These are phyloP conservation scores for Trametes punicea DNA, from an alignment of 768 basidiomycete species.

Conservation along the genomic window DNA sequence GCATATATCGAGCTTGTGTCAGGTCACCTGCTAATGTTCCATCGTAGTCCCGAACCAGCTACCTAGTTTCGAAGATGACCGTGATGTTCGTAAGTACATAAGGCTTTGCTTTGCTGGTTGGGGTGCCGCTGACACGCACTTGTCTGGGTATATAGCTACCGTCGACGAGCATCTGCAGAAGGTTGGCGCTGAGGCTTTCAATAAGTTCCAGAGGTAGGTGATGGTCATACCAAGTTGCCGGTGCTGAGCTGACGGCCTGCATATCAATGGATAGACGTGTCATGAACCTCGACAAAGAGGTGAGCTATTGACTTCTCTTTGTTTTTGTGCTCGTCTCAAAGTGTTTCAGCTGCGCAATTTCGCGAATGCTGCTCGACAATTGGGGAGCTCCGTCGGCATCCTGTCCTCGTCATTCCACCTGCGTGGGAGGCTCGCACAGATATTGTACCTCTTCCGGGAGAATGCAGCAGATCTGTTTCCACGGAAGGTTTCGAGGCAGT, in stretches of 20 bases:
- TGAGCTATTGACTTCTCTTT: constrained; percentile 24
- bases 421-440: constrained; percentile 63
- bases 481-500: constrained; percentile 50
- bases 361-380: constrained; percentile 70
- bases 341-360: constrained; percentile 64
- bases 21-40: background rate
- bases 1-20: background rate
- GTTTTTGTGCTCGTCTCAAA: background rate
- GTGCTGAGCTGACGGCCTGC: background rate
- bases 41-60: constrained; percentile 36
- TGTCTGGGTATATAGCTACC: constrained; percentile 40
- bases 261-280: constrained; percentile 40
- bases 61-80: constrained; percentile 59
- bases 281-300: constrained; percentile 64
- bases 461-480: constrained; percentile 79
- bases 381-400: constrained; percentile 75
- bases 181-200: constrained; percentile 62
- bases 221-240: background rate
- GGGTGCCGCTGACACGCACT: background rate
- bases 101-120: background rate
- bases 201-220: constrained; percentile 57
- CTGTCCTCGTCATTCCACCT: constrained; percentile 71
- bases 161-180: constrained; percentile 70
- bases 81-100: constrained; percentile 58
- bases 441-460: constrained; percentile 68